Base-by-base conservation (phyloP, 495 filamentous ascomycete genomes). In the Penicillium canescens region DNA sequence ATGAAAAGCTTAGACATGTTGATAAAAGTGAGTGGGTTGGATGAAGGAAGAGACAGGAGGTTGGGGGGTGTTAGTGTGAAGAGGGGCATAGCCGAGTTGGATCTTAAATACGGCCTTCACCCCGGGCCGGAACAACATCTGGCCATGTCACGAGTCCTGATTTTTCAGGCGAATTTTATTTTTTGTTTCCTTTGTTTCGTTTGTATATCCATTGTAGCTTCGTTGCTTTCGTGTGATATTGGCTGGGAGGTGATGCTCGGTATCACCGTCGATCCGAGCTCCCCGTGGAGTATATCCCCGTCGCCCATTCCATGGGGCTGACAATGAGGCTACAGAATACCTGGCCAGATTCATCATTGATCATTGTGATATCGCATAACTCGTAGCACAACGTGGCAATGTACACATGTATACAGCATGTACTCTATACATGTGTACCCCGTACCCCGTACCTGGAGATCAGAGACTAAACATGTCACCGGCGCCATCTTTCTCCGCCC, bases 1-100 rank as follows among this genome's bases (percentile, higher is more conserved):
- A 51, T 51, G 38, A 51, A 51, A 51, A 51, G 49, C 49, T 51
- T 51, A 39, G 49, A 51, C 49, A 51, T 51, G 14, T 43, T 51
- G 49, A 51, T 51, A 40, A 21, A 36, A 51, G 37, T 38, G 20
- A 20, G 45, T 24, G 20, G 44, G 23, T 31, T 37, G 42, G 31
- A 39, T 3, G 28, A 24, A 28, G 34, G 28, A 35, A 35, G 28
- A 21, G 40, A 14, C 31, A 40, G 31, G 18, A 41, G 26, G 49
- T 26, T 42, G 40, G 24, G 20, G 20, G 38, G 20, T 36, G 49
- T 42, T 33, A 31, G 38, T 42, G 48, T 16, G 38, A 51, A 51
- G 49, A 51, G 49, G 49, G 49, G 49, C 49, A 42, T 33, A 42
- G 49, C 49, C 49, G 49, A 51, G 49, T 33, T 40, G 35, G 40